These are phyloP conservation scores for Daldinia sp. DNA, from an alignment of 2,329 filamentous ascomycete species.

Conservation along the genomic window DNA sequence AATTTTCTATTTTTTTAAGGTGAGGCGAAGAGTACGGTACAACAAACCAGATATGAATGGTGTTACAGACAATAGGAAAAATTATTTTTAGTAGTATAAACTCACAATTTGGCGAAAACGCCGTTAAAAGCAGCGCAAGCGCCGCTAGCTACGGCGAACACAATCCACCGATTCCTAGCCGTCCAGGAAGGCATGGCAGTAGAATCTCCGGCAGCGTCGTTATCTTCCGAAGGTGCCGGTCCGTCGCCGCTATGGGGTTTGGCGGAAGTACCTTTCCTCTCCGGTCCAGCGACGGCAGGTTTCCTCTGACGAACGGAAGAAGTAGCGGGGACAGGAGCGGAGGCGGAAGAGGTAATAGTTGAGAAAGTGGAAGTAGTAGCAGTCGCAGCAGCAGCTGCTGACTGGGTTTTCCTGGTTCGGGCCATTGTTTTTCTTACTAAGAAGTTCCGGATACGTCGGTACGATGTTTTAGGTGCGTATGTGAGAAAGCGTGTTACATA, in stretches of 20 bases:
- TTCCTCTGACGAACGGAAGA: slow-evolving; percentile 29
- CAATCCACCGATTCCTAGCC: slow-evolving; percentile 67
- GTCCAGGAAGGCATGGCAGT: slow-evolving; percentile 46
- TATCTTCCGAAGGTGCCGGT: slow-evolving; percentile 3
- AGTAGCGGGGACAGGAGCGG: slow-evolving; percentile 22
- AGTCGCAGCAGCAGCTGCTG: slow-evolving; percentile 7
- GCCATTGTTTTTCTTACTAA: slow-evolving; percentile 31
- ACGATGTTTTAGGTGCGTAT: not conserved
- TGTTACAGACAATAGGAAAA: not conserved
- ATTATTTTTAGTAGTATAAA: slow-evolving; percentile 31
- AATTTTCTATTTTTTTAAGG: not conserved
- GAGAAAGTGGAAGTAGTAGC: slow-evolving; percentile 15
- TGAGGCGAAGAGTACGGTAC: too few species aligned
- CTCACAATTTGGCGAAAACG: slow-evolving; percentile 84
- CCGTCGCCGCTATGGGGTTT: slow-evolving; percentile 23
- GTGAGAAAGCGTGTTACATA: too few species aligned
- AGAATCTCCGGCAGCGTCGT: not conserved
- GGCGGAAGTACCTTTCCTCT: slow-evolving; percentile 7
- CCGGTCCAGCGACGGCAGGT: slow-evolving; percentile 21
- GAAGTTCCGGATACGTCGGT: slow-evolving; percentile 26
- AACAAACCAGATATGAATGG: not conserved
- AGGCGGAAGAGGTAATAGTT: slow-evolving; percentile 15
- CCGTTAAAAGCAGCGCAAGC: slow-evolving; percentile 85
- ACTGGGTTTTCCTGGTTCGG: slow-evolving; percentile 34
- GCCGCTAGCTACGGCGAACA: slow-evolving; percentile 78